phyloP scores from a whole-genome alignment of 2,329 filamentous ascomycete species.

The Pyrenophora teres region DNA sequence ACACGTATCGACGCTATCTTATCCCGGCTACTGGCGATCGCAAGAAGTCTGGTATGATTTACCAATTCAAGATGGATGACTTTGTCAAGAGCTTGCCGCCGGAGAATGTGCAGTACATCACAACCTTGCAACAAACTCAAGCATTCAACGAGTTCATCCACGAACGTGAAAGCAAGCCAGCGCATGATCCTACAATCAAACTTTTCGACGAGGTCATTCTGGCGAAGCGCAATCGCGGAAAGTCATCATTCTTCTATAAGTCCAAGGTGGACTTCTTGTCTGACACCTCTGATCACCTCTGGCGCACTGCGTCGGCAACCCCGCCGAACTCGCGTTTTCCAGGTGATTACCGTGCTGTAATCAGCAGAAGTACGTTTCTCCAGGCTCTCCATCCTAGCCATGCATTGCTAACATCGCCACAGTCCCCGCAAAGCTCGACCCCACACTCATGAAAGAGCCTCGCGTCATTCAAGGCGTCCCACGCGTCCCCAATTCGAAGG shows the following conservation, averaged over 20 bases:
- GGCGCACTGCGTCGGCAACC: conserved; percentile 68
- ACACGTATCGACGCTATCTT: conserved; percentile 70
- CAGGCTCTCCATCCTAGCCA: background rate
- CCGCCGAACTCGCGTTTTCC: conserved; percentile 60
- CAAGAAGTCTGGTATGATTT: conserved; percentile 65
- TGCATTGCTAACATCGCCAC: conserved; percentile 55
- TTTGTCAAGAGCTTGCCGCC: conserved; percentile 67
- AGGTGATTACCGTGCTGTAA: conserved; percentile 58
- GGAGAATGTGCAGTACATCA: conserved; percentile 68
- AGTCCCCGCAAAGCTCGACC: conserved; percentile 84
- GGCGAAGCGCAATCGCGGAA: conserved; percentile 73
- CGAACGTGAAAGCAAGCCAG: conserved; percentile 70
- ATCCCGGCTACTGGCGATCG: conserved; percentile 63
- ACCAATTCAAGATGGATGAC: conserved; percentile 69
- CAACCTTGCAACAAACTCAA: conserved; percentile 67
- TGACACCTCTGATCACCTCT: conserved; percentile 78
- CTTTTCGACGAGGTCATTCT: conserved; percentile 85
- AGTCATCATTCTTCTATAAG: conserved; percentile 67
- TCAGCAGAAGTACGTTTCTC: conserved; percentile 53
- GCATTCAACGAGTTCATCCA: conserved; percentile 85
- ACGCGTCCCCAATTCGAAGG: conserved; percentile 56
- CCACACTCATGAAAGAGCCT: conserved; percentile 87
- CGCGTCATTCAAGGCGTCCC: conserved; percentile 89
- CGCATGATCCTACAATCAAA: conserved; percentile 68
- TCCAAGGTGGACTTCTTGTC: conserved; percentile 64